Base-by-base conservation (phyloP, 305 asterid genomes). In the Rubia tinctorum region DNA sequence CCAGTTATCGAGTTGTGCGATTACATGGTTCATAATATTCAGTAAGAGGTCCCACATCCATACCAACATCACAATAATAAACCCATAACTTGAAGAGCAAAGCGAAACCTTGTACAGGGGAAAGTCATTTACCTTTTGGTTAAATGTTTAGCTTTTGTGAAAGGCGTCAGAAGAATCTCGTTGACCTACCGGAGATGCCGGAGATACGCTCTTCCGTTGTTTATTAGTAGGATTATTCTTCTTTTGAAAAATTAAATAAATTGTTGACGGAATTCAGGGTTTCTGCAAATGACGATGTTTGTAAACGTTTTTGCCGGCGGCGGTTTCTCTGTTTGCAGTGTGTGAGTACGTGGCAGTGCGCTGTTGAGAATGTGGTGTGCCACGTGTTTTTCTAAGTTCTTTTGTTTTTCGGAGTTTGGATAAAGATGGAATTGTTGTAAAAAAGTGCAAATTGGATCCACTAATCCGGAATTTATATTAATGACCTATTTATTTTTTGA, bases 131-230 rank as follows among this genome's bases (percentile, higher is more conserved):
- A 61, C 66, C 66, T 61, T 27, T 23, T 23, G 17, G 34, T 59
- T 22, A 60, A 23, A 25, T 11, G 18, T 11, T 61, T 59, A 23
- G 65, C 65, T 20, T 20, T 59, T 59, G 65, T 22, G 23, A 59
- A 4, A 4, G 37, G 22, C 37, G 65, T 9, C 17, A 59, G 34
- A 59, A 22, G 40, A 25, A 61, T 61, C 18, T 61, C 39, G 66
- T 59, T 55, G 60, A 55, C 60, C 60, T 18, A 9, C 60, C 60
- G 60, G 60, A 55, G 60, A 55, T 55, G 60, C 60, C 56, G 56
- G 56, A 37, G 40, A 37, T 37, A 37, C 40, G 40, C 40, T 37
- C 7, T 37, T 45, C 53, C 53, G 53, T 45, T 45, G 12, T 45
- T 45, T 14, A 45, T 14, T 45, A 2, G 30, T 58, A 18, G 63